Evolutionary conservation across 2,329 filamentous ascomycete species (phyloP).

Genomic region (Teratosphaeria destructans): DNA sequence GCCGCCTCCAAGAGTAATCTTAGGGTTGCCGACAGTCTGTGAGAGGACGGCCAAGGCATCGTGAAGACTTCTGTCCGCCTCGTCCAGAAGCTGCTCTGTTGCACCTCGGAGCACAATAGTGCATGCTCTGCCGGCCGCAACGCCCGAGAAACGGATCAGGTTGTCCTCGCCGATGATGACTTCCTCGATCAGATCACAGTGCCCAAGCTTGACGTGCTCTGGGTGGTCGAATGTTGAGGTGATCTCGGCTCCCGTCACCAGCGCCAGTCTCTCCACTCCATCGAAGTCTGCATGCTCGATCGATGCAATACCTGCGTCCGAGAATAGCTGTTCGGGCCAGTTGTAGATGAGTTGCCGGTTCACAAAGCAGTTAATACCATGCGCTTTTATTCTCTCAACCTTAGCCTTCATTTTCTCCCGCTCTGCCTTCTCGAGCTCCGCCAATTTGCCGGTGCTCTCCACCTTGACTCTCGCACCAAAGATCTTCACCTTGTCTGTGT

Average conservation of each 20-base stretch:
- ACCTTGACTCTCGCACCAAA: conserved; percentile 97
- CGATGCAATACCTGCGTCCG: conserved; percentile 92
- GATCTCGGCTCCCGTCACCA: conserved; percentile 96
- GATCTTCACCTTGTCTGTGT: conserved; percentile 99
- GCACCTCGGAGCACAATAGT: conserved; percentile 94
- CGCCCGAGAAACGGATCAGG: conserved; percentile 92
- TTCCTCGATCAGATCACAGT: conserved; percentile 93
- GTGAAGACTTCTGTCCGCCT: conserved; percentile 90
- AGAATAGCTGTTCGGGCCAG: conserved; percentile 98
- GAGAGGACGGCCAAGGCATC: conserved; percentile 93
- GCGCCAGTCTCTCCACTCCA: conserved; percentile 84
- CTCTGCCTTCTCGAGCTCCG: conserved; percentile 97
- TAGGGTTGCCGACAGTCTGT: conserved; percentile 89
- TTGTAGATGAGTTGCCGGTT: conserved; percentile 99
- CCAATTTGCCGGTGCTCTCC: conserved; percentile 87
- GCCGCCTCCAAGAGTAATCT: conserved; percentile 87
- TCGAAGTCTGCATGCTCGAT: conserved; percentile 99
- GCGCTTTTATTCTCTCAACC: conserved; percentile 96
- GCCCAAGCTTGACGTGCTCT: conserved; percentile 89
- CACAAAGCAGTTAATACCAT: conserved; percentile 99
- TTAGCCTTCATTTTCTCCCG: conserved; percentile 99
- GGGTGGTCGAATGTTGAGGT: conserved; percentile 97
- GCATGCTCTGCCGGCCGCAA: conserved; percentile 86
- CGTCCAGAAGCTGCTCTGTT: conserved; percentile 91
- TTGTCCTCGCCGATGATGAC: conserved; percentile 98